phyloP scores from a whole-genome alignment of 1,139 yeast genomes.

The Scheffersomyces cryptocercus region DNA sequence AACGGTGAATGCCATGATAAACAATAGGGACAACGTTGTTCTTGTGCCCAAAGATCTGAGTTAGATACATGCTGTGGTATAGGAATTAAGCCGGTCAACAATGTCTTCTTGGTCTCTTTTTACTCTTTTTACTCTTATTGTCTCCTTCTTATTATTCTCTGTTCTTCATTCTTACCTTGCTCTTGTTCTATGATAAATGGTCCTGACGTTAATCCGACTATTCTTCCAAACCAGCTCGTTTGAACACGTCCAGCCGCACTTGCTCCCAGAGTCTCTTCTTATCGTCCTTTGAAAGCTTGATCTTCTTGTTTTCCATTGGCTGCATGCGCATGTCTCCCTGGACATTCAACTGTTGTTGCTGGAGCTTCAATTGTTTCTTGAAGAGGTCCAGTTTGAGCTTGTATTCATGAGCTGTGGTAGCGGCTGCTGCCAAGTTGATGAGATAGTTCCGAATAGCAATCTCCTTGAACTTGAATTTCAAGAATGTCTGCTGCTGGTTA shows the following conservation, averaged over 20 bases:
- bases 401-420: constrained; percentile 55
- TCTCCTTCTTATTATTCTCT: no score
- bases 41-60: no score
- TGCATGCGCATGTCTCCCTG: constrained; percentile 13
- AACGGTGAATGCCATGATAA: neutral
- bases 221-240: constrained; percentile 47
- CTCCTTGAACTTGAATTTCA: constrained; percentile 43
- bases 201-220: constrained; percentile 1
- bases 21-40: neutral
- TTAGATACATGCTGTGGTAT: no score
- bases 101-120: neutral
- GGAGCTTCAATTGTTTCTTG: constrained; percentile 24
- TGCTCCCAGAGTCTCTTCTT: constrained; percentile 51
- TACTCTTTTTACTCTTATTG: no score
- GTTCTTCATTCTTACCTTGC: no score
- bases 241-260: constrained; percentile 50
- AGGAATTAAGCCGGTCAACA: neutral
- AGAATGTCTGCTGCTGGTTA: constrained; percentile 26
- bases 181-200: neutral
- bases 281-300: constrained; percentile 42
- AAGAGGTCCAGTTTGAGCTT: constrained; percentile 38
- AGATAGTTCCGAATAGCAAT: constrained; percentile 52
- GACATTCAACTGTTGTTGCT: constrained; percentile 3
- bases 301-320: constrained; percentile 23
- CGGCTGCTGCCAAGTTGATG: constrained; percentile 55